These are phyloP conservation scores for Verticillium klebahnii DNA, from an alignment of 2,329 filamentous ascomycete species.

Conservation along the genomic window DNA sequence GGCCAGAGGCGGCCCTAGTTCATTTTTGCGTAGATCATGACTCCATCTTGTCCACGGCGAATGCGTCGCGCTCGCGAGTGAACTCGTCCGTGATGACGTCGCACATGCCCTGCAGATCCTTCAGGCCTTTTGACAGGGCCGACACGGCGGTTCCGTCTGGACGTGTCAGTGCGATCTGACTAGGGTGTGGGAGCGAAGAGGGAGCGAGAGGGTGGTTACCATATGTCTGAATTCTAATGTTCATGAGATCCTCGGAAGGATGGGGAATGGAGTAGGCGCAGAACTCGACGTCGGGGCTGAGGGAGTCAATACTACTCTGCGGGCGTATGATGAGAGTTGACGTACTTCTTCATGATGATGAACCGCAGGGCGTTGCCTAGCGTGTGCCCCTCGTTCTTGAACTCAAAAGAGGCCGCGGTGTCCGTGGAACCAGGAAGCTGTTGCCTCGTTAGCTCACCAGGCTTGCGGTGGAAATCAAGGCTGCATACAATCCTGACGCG, in stretches of 20 bases:
- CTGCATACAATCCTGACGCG: constrained; percentile 57
- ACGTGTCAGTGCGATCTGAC: constrained; percentile 11
- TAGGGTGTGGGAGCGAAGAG: too few species aligned
- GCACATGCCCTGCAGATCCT: constrained; percentile 85
- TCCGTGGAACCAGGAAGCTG: constrained; percentile 82
- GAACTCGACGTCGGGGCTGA: constrained; percentile 91
- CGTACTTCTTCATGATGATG: constrained; percentile 96
- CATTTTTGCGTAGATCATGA: not conserved
- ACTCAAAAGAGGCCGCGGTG: constrained; percentile 91
- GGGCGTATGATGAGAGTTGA: too few species aligned
- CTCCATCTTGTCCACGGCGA: constrained; percentile 30
- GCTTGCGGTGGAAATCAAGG: not conserved
- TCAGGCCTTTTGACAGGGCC: constrained; percentile 84
- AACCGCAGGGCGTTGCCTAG: constrained; percentile 91
- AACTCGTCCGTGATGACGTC: constrained; percentile 94
- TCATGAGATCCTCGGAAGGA: constrained; percentile 94
- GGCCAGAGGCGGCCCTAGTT: not conserved
- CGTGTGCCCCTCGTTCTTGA: constrained; percentile 90
- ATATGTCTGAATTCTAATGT: constrained; percentile 94
- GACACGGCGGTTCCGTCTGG: constrained; percentile 75
- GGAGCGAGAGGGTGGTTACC: constrained; percentile 42
- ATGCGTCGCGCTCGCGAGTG: constrained; percentile 52
- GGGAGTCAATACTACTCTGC: constrained; percentile 1
- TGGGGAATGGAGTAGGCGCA: constrained; percentile 98
- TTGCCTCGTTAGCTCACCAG: constrained; percentile 1